These are phyloP conservation scores for Cyanodermella asteris DNA, from an alignment of 2,329 filamentous ascomycete genomes.

Conservation along the genomic window DNA sequence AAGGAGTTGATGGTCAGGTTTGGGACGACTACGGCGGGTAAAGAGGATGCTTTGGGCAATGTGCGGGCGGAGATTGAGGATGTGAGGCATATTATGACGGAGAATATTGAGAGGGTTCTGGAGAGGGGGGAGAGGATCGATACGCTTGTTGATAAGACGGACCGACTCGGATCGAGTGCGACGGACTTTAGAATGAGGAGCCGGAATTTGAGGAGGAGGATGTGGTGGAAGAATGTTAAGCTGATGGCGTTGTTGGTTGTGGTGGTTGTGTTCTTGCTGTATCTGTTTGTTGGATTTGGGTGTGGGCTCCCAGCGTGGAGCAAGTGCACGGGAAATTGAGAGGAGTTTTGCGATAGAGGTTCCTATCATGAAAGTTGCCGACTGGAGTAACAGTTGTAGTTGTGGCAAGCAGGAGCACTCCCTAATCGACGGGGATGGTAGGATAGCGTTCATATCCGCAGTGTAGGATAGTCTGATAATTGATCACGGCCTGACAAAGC, in stretches of 20 bases:
- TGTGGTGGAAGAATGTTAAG: constrained; percentile 99
- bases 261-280: constrained; percentile 42
- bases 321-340: too few relatives aligned
- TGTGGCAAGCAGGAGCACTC: constrained; percentile 1
- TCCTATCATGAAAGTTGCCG: too few relatives aligned
- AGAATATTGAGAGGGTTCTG: constrained; percentile 76
- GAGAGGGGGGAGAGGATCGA: constrained; percentile 88
- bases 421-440: too few relatives aligned
- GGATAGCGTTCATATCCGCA: background rate
- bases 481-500: too few relatives aligned
- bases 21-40: constrained; percentile 52
- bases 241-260: constrained; percentile 71
- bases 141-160: constrained; percentile 88
- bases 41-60: constrained; percentile 62
- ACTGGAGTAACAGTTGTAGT: too few relatives aligned
- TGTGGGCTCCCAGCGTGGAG: constrained; percentile 51
- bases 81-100: constrained; percentile 79
- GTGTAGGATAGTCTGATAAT: too few relatives aligned
- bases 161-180: constrained; percentile 68
- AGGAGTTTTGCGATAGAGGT: too few relatives aligned
- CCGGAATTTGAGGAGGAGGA: constrained; percentile 64
- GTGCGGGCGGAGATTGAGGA: constrained; percentile 83
- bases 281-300: constrained; percentile 49
- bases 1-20: constrained; percentile 62
- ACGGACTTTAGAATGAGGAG: constrained; percentile 78